Percentiles rank a stretch among this genome's conserved stretches.
Evolutionary conservation across 106 monocot species (phyloP).

Genomic region (Xerophyta viscosa): DNA sequence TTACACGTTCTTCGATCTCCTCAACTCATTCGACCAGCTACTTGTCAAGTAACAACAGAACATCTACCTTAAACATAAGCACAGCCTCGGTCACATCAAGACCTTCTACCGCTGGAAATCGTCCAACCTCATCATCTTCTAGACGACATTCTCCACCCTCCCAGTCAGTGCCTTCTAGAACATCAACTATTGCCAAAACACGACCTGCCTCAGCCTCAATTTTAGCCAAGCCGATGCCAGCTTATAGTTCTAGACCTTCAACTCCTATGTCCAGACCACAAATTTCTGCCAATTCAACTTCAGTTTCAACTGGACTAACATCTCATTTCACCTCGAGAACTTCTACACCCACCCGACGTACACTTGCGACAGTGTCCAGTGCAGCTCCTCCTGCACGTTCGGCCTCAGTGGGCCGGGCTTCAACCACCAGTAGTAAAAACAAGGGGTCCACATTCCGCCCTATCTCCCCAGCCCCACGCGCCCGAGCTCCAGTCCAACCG

Average conservation of each 20-base stretch:
- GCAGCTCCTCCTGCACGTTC: conserved; percentile 24
- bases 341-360: conserved; percentile 58
- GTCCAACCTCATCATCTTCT: conserved; percentile 10
- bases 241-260: conserved; percentile 27
- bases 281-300: conserved; percentile 20
- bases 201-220: conserved; percentile 21
- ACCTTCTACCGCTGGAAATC: conserved; percentile 62
- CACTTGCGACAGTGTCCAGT: conserved; percentile 15
- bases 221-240: conserved; percentile 22
- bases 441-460: conserved; percentile 39
- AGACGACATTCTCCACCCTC: conserved; percentile 13
- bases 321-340: conserved; percentile 39
- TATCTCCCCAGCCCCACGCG: conserved; percentile 58
- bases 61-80: conserved; percentile 53
- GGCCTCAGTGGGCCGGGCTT: conserved; percentile 33
- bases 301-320: conserved; percentile 15
- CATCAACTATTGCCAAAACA: conserved; percentile 52
- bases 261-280: conserved; percentile 28
- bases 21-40: conserved; percentile 17
- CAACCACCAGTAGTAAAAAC: conserved; percentile 24
- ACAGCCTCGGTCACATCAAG: conserved; percentile 53
- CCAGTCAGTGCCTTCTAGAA: conserved; percentile 27
- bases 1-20: conserved; percentile 45
- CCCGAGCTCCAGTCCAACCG: conserved; percentile 41
- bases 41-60: conserved; percentile 37